phyloP scores from a whole-genome alignment of 192 early-diverging fungal genomes.

The Kappamyces sp. region DNA sequence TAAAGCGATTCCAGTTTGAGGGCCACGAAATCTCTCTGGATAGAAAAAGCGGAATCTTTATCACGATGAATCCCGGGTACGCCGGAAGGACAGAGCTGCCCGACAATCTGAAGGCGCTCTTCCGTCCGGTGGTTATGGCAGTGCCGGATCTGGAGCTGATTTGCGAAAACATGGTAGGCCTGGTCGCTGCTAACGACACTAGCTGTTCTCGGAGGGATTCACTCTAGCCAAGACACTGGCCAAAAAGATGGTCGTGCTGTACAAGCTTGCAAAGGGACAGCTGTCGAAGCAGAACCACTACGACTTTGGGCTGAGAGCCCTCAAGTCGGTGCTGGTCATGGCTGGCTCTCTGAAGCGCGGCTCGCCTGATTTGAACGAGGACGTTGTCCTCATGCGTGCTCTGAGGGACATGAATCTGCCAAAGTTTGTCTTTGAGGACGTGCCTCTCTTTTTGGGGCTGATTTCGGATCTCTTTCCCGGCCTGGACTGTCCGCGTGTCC shows the following conservation, averaged over 20 bases:
- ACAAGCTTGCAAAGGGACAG: constrained; percentile 55
- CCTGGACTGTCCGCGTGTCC: constrained; percentile 55
- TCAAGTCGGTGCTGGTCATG: constrained; percentile 59
- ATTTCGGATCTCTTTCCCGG: constrained; percentile 56
- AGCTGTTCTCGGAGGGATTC: constrained; percentile 65
- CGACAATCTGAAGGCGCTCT: constrained; percentile 59
- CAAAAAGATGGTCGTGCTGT: constrained; percentile 64
- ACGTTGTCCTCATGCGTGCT: constrained; percentile 57
- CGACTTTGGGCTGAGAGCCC: constrained; percentile 53
- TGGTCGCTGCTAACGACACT: too few species aligned
- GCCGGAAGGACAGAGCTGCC: constrained; percentile 56
- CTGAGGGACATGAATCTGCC: constrained; percentile 59
- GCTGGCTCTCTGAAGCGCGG: constrained; percentile 55
- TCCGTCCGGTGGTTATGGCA: constrained; percentile 56
- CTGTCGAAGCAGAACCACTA: constrained; percentile 59
- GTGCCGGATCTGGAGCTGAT: constrained; percentile 56
- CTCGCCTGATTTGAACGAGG: constrained; percentile 53
- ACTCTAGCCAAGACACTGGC: constrained; percentile 65
- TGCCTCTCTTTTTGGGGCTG: constrained; percentile 52
- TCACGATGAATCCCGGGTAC: constrained; percentile 61
- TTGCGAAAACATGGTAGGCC: constrained; percentile 48
- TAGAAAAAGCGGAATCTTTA: constrained; percentile 51
- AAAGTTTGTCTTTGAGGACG: constrained; percentile 61
- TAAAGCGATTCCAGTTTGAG: constrained; percentile 55
- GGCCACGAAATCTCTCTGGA: constrained; percentile 55